Evolutionary conservation across 1,284 basidiomycete genomes (phyloP), one percentile per base, ranked within the genome.

Genomic region (Retiboletus fuscus): DNA sequence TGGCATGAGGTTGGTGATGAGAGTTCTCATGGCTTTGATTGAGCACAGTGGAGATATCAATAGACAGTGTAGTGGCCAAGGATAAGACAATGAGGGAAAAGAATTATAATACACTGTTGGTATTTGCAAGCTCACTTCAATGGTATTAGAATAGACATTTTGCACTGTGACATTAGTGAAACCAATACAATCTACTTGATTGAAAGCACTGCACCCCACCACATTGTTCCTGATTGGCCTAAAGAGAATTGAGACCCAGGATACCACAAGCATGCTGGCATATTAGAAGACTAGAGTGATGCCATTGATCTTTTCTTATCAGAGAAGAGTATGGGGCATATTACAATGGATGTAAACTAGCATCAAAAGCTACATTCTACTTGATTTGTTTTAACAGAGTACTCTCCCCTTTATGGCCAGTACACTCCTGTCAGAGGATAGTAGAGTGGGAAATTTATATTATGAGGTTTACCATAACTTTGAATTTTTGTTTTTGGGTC

Each of bases 231-330:
- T 55, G 26, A 51, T 11, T 51, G 49, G 49, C 49, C 49, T 26
- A 26, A 24, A 26, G 49, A 51, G 49, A 34, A 34, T 11, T 26
- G 26, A n/a, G n/a, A n/a, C 24, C 24, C 34, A 44, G 28, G 1
- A 12, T 65, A 57, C 46, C 20, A 41, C 18, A 41, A 53, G 39
- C 24, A 18, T 6, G 8, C 34, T 2, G 63, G 63, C 10, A 39
- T 64, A 11, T 16, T 64, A 26, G 64, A 53, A 28, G 51, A 65
- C 28, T 66, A 55, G 64, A 30, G 64, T 6, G 46, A 43, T 15
- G 44, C 43, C 2, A 1, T 24, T 13, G 53, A 58, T 41, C 41
- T 58, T 34, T 8, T 5, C 34, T 34, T 8, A 34, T 34, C 34
- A 13, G 24, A 18, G 18, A 39, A 18, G n/a, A 39, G 20, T 39